Evolutionary conservation across 345 rosid genomes (phyloP), one percentile per base, ranked within the genome.

Genomic region (Melastoma malabathricum): DNA sequence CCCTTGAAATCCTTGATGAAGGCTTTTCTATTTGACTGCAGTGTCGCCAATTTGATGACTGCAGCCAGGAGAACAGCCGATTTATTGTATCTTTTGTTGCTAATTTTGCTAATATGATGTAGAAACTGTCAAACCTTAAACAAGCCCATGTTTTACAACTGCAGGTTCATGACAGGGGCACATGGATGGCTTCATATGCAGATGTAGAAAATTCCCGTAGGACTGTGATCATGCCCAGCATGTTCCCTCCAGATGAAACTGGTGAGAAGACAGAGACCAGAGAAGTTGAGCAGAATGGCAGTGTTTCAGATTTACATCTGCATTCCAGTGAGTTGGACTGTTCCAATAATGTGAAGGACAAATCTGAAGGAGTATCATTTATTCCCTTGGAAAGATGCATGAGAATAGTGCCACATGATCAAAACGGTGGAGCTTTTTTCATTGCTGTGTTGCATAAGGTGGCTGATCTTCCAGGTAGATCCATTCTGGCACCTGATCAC

Each of bases 361-460:
- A 68, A 38, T 59, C 59, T 56, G 76, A 63, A 23, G 93, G 84
- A 69, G 70, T 75, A 58, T 84, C 75, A 57, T 75, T 70, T 72
- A 86, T 84, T 46, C 90, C 90, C 12, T 76, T 92, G 46, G 90
- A 84, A 57, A 73, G 70, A 18, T 92, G 98, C 83, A 63, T 84
- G 78, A 87, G 97, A 76, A 79, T 92, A 68, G 55, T 82, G 51
- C 95, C 98, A 67, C 94, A 84, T 70, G 95, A 92, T 81, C 98
- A 92, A 72, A 92, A 87, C 70, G 72, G 81, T 9, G 98, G 95
- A 56, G 90, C 95, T 45, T 92, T 92, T 67, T 92, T 92, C 68
- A 72, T 92, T 54, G 97, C 95, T 31, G 88, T 88, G 47, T 69
- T 87, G 53, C 78, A 75, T 54, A 92, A 92, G 69, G 61, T 76